Evolutionary conservation across 345 rosid genomes (phyloP).

Genomic region (Eucalyptus tenuipes): DNA sequence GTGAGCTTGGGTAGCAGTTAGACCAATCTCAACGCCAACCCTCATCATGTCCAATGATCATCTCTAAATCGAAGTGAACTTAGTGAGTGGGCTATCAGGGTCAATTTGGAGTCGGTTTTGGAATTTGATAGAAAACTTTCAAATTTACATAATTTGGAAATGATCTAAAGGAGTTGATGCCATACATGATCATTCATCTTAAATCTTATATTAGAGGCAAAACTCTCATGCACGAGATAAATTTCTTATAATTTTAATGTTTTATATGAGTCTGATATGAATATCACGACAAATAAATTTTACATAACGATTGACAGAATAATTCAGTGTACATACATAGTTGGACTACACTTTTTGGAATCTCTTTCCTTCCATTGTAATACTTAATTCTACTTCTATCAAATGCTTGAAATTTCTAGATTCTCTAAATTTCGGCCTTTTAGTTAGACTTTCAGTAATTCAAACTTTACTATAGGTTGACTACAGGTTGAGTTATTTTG

Average conservation of each 20-base stretch:
- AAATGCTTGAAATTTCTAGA: background rate
- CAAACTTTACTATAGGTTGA: background rate
- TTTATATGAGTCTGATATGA: background rate
- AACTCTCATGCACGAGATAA: background rate
- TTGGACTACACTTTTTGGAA: background rate
- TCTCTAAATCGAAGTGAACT: background rate
- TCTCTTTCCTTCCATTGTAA: background rate
- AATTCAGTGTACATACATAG: background rate
- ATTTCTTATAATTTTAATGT: background rate
- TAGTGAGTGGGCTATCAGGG: background rate
- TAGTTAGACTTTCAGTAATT: background rate
- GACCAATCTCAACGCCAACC: background rate
- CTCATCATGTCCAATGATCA: background rate
- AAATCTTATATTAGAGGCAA: background rate
- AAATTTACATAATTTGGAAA: background rate
- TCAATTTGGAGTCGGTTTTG: background rate
- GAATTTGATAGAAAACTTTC: background rate
- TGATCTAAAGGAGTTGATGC: background rate
- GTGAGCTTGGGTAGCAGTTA: background rate
- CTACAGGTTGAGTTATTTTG: background rate
- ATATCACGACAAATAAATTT: background rate
- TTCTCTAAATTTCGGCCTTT: background rate
- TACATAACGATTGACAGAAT: background rate
- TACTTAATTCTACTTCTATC: background rate
- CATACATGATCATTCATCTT: background rate